Evolutionary conservation across 768 basidiomycete genomes (phyloP), one percentile per base, ranked within the genome.

Genomic region (Trametes sanguinea): DNA sequence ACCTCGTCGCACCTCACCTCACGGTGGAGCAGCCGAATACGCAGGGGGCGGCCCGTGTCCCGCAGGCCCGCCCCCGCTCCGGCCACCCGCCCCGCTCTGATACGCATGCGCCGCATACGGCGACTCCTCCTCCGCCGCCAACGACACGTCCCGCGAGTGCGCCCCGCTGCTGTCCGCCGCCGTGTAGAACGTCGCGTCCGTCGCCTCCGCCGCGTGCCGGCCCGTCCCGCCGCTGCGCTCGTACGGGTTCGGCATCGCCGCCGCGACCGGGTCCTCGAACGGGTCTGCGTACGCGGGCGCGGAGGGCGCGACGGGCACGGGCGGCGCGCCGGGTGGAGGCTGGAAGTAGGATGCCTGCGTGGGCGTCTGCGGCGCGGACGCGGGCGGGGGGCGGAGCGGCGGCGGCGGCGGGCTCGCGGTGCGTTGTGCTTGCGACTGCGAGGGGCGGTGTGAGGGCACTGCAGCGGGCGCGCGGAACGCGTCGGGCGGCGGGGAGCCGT

Each of bases 101-200:
- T 57, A 57, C 55, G 55, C 55, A 45, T 35, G 40, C 46, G 35
- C 35, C 48, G 39, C 57, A 42, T 58, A 58, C 48, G 57, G 40
- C 57, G 48, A 42, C 16, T 51, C 57, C 50, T 48, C 35, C 44
- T 39, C 42, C 52, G 22, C 27, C 11, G 48, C 22, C 43, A 29
- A 42, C 47, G 53, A 30, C 63, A 40, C 22, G 42, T 16, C 13
- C 46, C 57, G 53, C 58, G 57, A 56, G 14, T 55, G 58, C 2
- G 14, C 42, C 33, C 29, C 57, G n/a, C 54, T 52, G 7, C 35
- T 37, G 6, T 11, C 35, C 35, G 35, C 2, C 35, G 63, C 63
- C 5, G 63, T 64, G 43, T 64, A 64, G 58, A 64, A 64, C 58
- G 63, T 64, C 54, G 58, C 58, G 48, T 64, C 63, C 53, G 47